Percentiles rank a stretch among this genome's conserved stretches.
Evolutionary conservation across 2,329 filamentous ascomycete genomes (phyloP).

Genomic region (Graphiopsis chlorocephala): DNA sequence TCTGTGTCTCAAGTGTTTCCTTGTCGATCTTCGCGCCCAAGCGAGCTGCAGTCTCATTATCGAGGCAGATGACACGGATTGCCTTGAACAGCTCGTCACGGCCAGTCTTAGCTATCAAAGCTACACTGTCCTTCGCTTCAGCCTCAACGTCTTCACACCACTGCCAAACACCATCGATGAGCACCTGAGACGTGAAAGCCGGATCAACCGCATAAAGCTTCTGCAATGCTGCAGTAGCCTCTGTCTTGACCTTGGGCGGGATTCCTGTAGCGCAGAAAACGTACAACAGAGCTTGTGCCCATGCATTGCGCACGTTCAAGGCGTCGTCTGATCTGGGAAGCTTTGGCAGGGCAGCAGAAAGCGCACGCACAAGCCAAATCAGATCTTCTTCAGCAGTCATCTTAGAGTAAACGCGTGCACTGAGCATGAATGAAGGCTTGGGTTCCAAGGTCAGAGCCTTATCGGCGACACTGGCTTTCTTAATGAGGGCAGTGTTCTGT

Average conservation of each 20-base stretch:
- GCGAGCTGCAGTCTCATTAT: constrained; percentile 50
- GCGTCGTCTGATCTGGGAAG: constrained; percentile 49
- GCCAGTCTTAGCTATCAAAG: constrained; percentile 63
- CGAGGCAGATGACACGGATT: constrained; percentile 62
- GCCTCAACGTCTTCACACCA: constrained; percentile 68
- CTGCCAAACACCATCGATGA: constrained; percentile 74
- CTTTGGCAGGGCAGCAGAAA: constrained; percentile 59
- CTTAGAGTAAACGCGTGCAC: constrained; percentile 80
- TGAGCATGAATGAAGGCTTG: constrained; percentile 85
- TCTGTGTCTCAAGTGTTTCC: constrained; percentile 62
- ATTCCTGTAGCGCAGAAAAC: constrained; percentile 64
- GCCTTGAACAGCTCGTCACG: constrained; percentile 61
- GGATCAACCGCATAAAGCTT: constrained; percentile 62
- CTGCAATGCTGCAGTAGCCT: constrained; percentile 61
- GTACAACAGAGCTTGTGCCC: constrained; percentile 85
- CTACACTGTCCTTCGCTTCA: constrained; percentile 75
- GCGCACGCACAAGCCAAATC: constrained; percentile 69
- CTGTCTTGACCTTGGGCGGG: constrained; percentile 61
- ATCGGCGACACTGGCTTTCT: constrained; percentile 61
- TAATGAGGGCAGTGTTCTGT: constrained; percentile 56
- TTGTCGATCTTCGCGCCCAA: constrained; percentile 45
- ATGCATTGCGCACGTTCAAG: constrained; percentile 40
- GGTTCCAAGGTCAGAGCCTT: constrained; percentile 68
- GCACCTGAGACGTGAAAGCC: constrained; percentile 56
- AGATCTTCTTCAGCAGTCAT: constrained; percentile 71